Base-by-base conservation (phyloP, 2,329 filamentous ascomycete species). In the Colletotrichum incanum region DNA sequence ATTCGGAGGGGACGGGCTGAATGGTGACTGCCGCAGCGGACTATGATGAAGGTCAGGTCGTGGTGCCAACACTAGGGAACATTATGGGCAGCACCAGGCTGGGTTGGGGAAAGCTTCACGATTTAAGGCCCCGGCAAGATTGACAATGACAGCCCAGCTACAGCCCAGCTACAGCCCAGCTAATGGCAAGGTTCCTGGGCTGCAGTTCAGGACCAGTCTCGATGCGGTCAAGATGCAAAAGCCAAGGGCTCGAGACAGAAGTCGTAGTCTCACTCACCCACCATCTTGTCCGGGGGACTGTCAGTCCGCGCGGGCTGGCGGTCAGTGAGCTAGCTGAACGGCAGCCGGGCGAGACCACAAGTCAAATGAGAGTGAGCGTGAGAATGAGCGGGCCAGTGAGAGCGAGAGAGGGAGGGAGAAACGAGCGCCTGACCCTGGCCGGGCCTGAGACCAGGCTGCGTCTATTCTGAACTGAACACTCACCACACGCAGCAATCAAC, bases 61-160 rank as follows among this genome's bases (percentile, higher is more conserved):
- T 31, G 47, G 54, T 52, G 37, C 34, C 49, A 28, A 6, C 59
- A 4, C 34, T 26, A 62, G 28, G 28, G 26, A n/a, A 16, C 34
- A n/a, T 47, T 23, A 49, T 61, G 58, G 58, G 14, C 26, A 49
- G 67, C 34, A 58, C 55, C 55, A 60, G 55, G 20, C 67, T 55
- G 43, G 16, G 47, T 66, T 71, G 26, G 62, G 62, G 11, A 58
- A 67, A 39, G 64, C 31, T 41, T 45, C 34, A 47, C 56, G 26
- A 37, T 60, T 63, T 45, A 47, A 23, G 64, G 31, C n/a, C 12
- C 56, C 47, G 63, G 55, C 67, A 71, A 34, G 55, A 52, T 56
- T 60, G 63, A 71, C 63, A 68, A 50, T 68, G 65, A 49, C 65
- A 65, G 49, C 34, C 61, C 47, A 69, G 65, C 67, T 59, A 59